Base-by-base conservation (phyloP, 352 stramenopile genomes). In the Elongisporangium prolatum region DNA sequence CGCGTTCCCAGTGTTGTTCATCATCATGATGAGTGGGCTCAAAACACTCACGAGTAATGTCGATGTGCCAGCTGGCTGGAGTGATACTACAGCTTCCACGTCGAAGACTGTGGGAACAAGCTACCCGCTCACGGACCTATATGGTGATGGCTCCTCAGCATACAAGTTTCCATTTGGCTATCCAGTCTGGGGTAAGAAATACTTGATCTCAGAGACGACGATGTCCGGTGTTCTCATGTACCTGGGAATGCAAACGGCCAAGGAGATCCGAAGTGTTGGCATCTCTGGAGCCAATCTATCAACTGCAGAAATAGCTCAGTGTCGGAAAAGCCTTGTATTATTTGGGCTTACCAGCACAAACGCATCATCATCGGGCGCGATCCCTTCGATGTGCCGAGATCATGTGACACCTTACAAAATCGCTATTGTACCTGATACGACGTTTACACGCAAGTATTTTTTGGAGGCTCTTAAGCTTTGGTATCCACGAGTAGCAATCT, bases 391-490 rank as follows among this genome's bases (percentile, higher is more conserved):
- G 10, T 89, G 76, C 25, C 68, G 54, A 11, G 50, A 58, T 37
- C 56, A 69, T 24, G 63, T 75, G 38, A 68, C 59, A 1, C 72
- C 75, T 5, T 84, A 84, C 61, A 82, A 80, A 40, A 34, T 88
- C 25, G 80, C 73, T 3, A 83, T 88, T 37, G 65, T 60, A 1
- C 78, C 74, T 6, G 76, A 90, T 52, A 88, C 69, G 20, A 38
- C 60, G 21, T 90, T 85, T 53, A 88, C 75, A 17, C 76, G 77
- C 52, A 61, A 73, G 20, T 91, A 91, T 57, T 91, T 89, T 24
- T 71, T 80, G 20, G 60, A 84, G 57, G 68, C 72, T 0, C 63
- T 84, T 34, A 76, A 70, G 40, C 25, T 50, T 21, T 91, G 82
- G 77, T 84, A 89, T 52, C 79, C 82, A 1, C 66, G 62, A 1